These are phyloP conservation scores for Boehmeria nivea DNA, from an alignment of 306 rosid species.

Conservation along the genomic window DNA sequence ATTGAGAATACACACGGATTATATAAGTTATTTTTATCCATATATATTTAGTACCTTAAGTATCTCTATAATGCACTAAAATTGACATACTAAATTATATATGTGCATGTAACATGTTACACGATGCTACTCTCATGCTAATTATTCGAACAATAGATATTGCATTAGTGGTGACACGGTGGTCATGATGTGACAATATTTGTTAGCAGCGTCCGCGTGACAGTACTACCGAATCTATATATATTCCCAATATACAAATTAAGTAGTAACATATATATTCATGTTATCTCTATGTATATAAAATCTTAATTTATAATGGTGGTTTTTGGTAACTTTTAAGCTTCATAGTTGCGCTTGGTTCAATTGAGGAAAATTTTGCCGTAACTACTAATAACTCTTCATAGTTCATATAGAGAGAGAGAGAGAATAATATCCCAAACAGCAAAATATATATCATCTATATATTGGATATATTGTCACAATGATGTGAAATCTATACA, in stretches of 20 bases:
- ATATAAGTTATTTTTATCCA: no score
- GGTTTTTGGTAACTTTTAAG: slow-evolving; percentile 13
- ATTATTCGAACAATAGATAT: neutral
- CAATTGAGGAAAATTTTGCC: slow-evolving; percentile 12
- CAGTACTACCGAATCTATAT: neutral
- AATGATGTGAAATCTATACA: no score
- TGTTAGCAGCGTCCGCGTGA: neutral
- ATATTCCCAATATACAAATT: no score
- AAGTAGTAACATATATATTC: no score
- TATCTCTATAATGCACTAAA: no score
- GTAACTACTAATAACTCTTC: slow-evolving; percentile 2
- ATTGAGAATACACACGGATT: no score
- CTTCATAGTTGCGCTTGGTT: slow-evolving; percentile 10
- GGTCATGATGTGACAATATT: neutral
- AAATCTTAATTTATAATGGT: neutral
- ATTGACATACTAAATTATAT: no score
- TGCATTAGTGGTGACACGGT: neutral
- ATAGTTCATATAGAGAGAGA: neutral
- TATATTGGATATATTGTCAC: no score
- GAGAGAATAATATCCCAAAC: slow-evolving; percentile 3
- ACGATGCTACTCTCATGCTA: neutral
- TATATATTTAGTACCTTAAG: no score
- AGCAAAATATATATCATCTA: neutral
- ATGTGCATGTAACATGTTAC: neutral
- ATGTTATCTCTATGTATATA: no score